Conservation (phyloP, 441 rosid genomes). For the Hura crepitans region DNA sequence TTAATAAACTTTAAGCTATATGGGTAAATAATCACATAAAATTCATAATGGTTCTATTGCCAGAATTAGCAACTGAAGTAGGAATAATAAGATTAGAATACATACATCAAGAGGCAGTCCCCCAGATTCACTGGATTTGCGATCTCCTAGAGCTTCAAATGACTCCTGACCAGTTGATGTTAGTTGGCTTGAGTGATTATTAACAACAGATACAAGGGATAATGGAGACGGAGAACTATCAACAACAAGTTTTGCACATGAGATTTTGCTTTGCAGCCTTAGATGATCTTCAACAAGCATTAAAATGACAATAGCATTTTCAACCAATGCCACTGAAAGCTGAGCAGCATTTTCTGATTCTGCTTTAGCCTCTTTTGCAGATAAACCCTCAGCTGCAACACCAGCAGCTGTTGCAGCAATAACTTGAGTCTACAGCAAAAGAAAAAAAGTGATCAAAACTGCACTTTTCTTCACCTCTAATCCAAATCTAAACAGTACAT, state of each 20-base stretch:
- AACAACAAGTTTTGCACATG: conserved; percentile 45
- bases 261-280: conserved; percentile 90
- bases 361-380: conserved; percentile 82
- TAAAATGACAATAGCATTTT: conserved; percentile 96
- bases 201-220: conserved; percentile 61
- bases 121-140: conserved; percentile 60
- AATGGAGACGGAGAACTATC: conserved; percentile 78
- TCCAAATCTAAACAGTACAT: conserved; percentile 20
- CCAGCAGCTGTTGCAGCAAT: conserved; percentile 99
- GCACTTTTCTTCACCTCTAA: conserved; percentile 15
- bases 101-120: conserved; percentile 91
- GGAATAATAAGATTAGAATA: conserved; percentile 15
- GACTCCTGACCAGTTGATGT: conserved; percentile 47
- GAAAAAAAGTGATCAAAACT: conserved; percentile 29
- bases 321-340: conserved; percentile 96
- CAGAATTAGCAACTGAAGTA: not conserved
- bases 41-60: not conserved
- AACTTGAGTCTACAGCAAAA: conserved; percentile 88
- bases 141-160: conserved; percentile 56
- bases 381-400: conserved; percentile 97
- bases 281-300: conserved; percentile 99
- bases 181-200: conserved; percentile 42
- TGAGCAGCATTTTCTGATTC: conserved; percentile 98
- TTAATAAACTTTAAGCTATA: conserved; percentile 15
- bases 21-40: conserved; percentile 3